Evolutionary conservation across 2,329 filamentous ascomycete species (phyloP), one percentile per base, ranked within the genome.

Genomic region (Neodidymelliopsis sp.): DNA sequence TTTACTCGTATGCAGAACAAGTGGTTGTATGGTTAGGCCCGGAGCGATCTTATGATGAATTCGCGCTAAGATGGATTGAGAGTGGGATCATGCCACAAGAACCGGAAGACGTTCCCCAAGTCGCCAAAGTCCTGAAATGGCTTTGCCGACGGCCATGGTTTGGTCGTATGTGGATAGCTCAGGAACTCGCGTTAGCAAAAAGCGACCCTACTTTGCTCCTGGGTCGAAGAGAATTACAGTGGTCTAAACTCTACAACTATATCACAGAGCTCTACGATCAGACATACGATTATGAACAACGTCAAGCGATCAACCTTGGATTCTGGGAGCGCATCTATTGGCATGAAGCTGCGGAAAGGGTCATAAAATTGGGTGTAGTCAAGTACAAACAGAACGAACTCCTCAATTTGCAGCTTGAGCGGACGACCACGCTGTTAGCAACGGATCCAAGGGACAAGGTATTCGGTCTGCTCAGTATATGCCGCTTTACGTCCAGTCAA

Each of bases 361-460:
- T 47, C n/a, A 28, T 10, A 16, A 24, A 30, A 25, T 33, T 49
- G 7, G 44, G 31, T 9, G 20, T 30, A 3, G 31, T 42, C 11
- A 20, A 37, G 9, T n/a, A n/a, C n/a, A n/a, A n/a, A n/a, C n/a
- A n/a, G n/a, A n/a, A n/a, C n/a, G n/a, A n/a, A n/a, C n/a, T n/a
- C n/a, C n/a, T n/a, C n/a, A n/a, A n/a, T n/a, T n/a, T n/a, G n/a
- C n/a, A n/a, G n/a, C n/a, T n/a, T n/a, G n/a, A n/a, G n/a, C n/a
- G n/a, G n/a, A n/a, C n/a, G n/a, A n/a, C n/a, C n/a, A n/a, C n/a
- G n/a, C n/a, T n/a, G 12, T 37, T 36, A 0, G 53, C 57, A 4
- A 53, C 53, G 4, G 56, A 59, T 27, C 39, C 51, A 4, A 35
- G 58, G 13, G 58, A 61, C 40, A 55, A 46, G 18, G 36, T 57